These are phyloP conservation scores for Sporisorium scitamineum DNA, from an alignment of 1,284 basidiomycete genomes.

Conservation along the genomic window DNA sequence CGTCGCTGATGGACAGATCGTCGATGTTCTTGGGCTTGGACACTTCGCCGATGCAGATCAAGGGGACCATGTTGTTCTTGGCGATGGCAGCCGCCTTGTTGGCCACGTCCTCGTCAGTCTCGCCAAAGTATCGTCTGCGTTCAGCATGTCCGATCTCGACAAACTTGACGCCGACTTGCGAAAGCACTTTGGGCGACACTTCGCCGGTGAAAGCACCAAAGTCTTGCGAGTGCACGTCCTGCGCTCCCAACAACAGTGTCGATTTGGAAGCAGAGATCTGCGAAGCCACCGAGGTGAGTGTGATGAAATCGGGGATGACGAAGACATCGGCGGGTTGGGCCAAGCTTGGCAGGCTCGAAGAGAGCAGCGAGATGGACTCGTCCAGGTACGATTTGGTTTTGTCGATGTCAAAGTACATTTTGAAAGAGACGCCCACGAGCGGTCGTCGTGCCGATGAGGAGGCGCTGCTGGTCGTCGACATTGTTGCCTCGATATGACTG, in stretches of 20 bases:
- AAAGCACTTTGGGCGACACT: constrained; percentile 58
- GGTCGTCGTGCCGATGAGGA: constrained; percentile 22
- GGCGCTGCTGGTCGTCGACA: constrained; percentile 7
- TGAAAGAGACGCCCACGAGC: constrained; percentile 64
- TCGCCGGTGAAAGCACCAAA: constrained; percentile 63
- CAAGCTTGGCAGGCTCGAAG: constrained; percentile 11
- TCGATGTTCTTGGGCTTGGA: constrained; percentile 38
- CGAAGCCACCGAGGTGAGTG: constrained; percentile 35
- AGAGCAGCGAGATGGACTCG: constrained; percentile 28
- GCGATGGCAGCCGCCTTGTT: constrained; percentile 53
- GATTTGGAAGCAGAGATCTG: constrained; percentile 21
- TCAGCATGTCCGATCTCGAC: constrained; percentile 67
- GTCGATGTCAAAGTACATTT: constrained; percentile 66
- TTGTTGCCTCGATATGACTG: not conserved
- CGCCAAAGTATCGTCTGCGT: constrained; percentile 57
- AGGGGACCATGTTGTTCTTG: constrained; percentile 53
- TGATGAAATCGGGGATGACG: constrained; percentile 65
- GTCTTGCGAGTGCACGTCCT: constrained; percentile 58
- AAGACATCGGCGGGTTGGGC: constrained; percentile 50
- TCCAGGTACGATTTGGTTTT: constrained; percentile 43
- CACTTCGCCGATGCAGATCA: constrained; percentile 64
- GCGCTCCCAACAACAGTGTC: constrained; percentile 55
- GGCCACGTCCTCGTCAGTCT: constrained; percentile 59
- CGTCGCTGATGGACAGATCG: constrained; percentile 20
- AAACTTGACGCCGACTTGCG: constrained; percentile 56